Evolutionary conservation across 495 filamentous ascomycete species (phyloP), one percentile per base, ranked within the genome.

Genomic region (Penicillium samsonianum): DNA sequence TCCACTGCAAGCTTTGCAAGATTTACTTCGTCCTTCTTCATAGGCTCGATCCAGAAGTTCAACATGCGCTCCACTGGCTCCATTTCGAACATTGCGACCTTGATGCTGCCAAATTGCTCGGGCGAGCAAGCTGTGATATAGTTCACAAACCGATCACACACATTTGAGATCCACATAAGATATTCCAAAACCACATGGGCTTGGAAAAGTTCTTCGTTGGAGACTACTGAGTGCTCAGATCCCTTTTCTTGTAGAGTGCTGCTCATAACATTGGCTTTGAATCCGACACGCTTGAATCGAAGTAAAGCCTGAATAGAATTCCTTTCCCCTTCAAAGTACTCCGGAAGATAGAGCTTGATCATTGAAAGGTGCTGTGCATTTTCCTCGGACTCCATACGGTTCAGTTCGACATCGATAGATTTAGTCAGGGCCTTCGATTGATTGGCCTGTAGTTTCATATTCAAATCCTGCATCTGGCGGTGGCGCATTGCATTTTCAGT

Each of bases 381-480:
- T 79, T 98, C 92, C 63, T 93, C 89, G 2, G 92, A 90, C 60
- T 96, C 90, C 71, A 98, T 84, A 58, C 88, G 88, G 30, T 86
- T 81, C 22, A 98, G 78, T 68, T 98, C 95, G 7, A 96, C 77
- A 62, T 97, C 92, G 54, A 98, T 93, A 0, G 91, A 91, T 69
- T 94, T 97, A 63, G 90, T 87, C 69, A 96, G 92, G 3, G 92
- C 86, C 74, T 96, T 97, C 12, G 90, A 81, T 22, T 90, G 91
- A 11, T 92, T 93, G 37, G 87, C 81, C 63, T 96, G 92, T 33
- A 98, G 83, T 64, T 94, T 92, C 83, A 92, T 82, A 71, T 96
- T 98, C 41, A 98, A 80, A 69, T 98, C 92, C 82, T 95, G 87
- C 90, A 98, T 96, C 20, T 91, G 90, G 50, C 91, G 83, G 33